Conservation (phyloP, 148 eudicot species). For the Spergularia bocconei region DNA sequence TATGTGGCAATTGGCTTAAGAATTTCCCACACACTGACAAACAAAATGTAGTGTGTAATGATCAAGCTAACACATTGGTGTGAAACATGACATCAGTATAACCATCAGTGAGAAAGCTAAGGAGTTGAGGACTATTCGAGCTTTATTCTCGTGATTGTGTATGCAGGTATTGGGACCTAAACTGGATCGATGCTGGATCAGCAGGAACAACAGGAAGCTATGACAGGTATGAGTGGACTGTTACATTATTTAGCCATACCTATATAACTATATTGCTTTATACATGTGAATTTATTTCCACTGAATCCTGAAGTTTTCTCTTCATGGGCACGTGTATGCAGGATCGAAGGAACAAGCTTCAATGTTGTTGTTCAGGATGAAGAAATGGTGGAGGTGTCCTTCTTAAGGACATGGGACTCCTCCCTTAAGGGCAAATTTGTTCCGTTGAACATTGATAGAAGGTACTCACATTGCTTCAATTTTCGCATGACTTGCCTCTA, state of each 20-base stretch:
- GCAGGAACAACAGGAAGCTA: conserved; percentile 61
- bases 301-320: neutral
- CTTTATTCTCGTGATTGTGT: neutral
- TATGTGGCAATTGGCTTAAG: conserved; percentile 17
- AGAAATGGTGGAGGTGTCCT: conserved; percentile 79
- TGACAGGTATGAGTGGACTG: conserved; percentile 42
- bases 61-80: neutral
- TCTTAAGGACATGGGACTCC: conserved; percentile 75
- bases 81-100: neutral
- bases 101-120: neutral
- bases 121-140: too few species aligned
- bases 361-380: conserved; percentile 54
- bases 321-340: conserved; percentile 18
- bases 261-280: too few species aligned
- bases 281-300: too few species aligned
- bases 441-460: conserved; percentile 82
- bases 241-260: too few species aligned
- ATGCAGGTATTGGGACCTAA: conserved; percentile 71
- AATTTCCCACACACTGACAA: too few species aligned
- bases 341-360: conserved; percentile 64
- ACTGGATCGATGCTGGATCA: conserved; percentile 59
- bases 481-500: neutral
- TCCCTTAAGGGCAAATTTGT: conserved; percentile 52
- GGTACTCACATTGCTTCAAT: conserved; percentile 33
- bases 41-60: neutral